These are phyloP conservation scores for Ascoidea rubescens DNA, from an alignment of 805 yeast genomes.

Conservation along the genomic window DNA sequence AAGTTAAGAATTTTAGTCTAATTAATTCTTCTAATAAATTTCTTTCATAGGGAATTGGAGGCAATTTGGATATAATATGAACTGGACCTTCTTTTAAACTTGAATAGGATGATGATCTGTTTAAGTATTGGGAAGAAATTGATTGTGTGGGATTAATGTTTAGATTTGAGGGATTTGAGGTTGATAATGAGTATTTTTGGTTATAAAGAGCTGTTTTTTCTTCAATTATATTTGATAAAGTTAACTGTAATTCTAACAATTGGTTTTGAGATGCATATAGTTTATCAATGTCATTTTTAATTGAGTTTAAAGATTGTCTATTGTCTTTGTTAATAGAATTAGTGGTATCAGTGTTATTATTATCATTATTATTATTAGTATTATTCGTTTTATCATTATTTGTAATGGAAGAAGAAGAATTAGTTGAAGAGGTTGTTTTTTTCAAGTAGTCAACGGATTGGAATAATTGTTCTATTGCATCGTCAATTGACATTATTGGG, in stretches of 20 bases:
- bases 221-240: background rate
- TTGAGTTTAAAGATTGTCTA: background rate
- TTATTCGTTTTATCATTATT: too few relatives aligned
- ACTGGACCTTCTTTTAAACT: background rate
- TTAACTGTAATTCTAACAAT: background rate
- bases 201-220: background rate
- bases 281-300: background rate
- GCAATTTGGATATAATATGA: conserved; percentile 12
- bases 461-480: background rate
- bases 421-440: too few relatives aligned
- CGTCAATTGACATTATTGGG: background rate
- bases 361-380: background rate
- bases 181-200: background rate
- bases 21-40: conserved; percentile 26
- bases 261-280: background rate
- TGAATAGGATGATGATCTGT: background rate
- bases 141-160: background rate
- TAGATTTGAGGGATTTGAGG: background rate
- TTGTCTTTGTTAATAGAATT: background rate
- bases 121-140: too few relatives aligned
- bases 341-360: background rate
- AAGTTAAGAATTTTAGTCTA: conserved; percentile 20
- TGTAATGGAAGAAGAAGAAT: too few relatives aligned
- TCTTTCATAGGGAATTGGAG: conserved; percentile 22
- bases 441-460: background rate